phyloP scores from a whole-genome alignment of 2,329 filamentous ascomycete genomes.

The Hypoxylon sp. region DNA sequence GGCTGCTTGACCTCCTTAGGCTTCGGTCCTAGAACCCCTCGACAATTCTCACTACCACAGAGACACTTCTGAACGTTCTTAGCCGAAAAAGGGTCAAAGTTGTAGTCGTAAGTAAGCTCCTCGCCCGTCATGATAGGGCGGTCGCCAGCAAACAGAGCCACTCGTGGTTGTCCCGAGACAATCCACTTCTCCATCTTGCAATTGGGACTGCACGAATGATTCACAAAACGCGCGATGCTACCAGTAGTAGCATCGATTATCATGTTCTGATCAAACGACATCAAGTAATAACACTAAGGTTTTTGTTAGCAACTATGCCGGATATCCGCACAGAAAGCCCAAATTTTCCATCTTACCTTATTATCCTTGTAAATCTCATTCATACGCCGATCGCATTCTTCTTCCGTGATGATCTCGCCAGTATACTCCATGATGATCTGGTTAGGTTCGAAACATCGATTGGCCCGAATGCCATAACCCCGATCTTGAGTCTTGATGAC shows the following conservation, averaged over 20 bases:
- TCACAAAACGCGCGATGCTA: constrained; percentile 97
- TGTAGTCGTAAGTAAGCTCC: constrained; percentile 94
- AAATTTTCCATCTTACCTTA: constrained; percentile 71
- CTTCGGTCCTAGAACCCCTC: constrained; percentile 74
- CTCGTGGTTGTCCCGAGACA: constrained; percentile 91
- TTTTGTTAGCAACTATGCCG: constrained; percentile 24
- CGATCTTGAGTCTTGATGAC: constrained; percentile 91
- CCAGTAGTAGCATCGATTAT: constrained; percentile 97
- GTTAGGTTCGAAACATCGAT: constrained; percentile 86
- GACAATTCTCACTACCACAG: constrained; percentile 74
- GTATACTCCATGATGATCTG: constrained; percentile 99
- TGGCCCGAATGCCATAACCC: constrained; percentile 92
- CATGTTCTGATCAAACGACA: constrained; percentile 99
- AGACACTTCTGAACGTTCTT: constrained; percentile 78
- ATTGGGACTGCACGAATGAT: constrained; percentile 96
- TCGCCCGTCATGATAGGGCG: constrained; percentile 93
- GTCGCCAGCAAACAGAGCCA: constrained; percentile 96
- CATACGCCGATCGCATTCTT: constrained; percentile 94
- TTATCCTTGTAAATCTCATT: constrained; percentile 94
- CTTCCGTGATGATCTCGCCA: constrained; percentile 96
- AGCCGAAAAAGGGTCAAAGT: constrained; percentile 78
- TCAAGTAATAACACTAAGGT: constrained; percentile 91
- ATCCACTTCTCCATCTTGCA: constrained; percentile 99
- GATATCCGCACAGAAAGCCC: constrained; percentile 31
- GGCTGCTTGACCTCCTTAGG: constrained; percentile 68